Evolutionary conservation across 2,329 filamentous ascomycete species (phyloP), one percentile per base, ranked within the genome.

Genomic region (Teratosphaeria viscida): DNA sequence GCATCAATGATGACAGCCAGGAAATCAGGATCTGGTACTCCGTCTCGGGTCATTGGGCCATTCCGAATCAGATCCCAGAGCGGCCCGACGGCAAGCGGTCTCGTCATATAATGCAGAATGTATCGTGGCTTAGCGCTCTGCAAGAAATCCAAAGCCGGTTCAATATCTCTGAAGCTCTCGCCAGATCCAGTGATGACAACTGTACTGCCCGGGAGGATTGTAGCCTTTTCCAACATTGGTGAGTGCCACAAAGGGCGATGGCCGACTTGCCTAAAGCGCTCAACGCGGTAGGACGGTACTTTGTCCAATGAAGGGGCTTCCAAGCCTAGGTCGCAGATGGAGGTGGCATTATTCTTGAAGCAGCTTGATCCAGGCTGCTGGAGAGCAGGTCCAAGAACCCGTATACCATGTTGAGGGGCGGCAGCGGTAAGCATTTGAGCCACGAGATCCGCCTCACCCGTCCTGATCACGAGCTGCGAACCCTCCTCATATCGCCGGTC

Each of bases 1-100:
- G 70, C 70, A 57, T 72, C 70, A 54, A 72, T 66, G 54, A 72
- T 68, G 16, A 72, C 69, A 49, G 69, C 70, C 23, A 72, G 62
- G 59, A 68, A 64, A 47, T 72, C 70, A 11, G 68, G 68, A 37
- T 70, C 66, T 19, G 69, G 68, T 6, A 70, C 59, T 7, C 68
- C 67, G 55, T 70, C 66, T 16, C 65, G 63, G 10, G 65, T 70
- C 56, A 65, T 62, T 11, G 70, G 70, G 29, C 70, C 68, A 65
- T 71, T 66, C 29, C 70, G 59, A 26, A 72, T 70, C 32, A 70
- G 62, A 54, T 72, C 69, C 70, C 70, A 72, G 5, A 72, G 64
- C 55, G 63, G 65, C 56, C 70, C 70, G 23, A 60, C 65, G 3
- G 70, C 70, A 34, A 72, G 63, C 3, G 70, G 70, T 54, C 67